Percentiles rank a stretch among this genome's conserved stretches.
Conservation (phyloP, 2,329 filamentous ascomycete genomes). For the Fusarium nurragi region DNA sequence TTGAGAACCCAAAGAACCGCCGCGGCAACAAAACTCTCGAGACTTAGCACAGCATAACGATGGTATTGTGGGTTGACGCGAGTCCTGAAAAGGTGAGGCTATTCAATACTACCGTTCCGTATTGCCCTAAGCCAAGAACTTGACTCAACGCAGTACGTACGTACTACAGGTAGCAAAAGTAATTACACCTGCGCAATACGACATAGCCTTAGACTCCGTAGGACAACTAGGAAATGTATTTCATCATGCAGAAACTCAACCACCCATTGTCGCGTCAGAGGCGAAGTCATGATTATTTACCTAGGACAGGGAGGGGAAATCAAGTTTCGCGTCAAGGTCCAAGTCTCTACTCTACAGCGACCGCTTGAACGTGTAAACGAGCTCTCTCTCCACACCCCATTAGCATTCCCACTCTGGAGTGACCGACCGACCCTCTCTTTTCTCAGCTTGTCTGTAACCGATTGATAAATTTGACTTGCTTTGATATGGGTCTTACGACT, state of each 20-base stretch:
- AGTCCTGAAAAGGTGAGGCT: not conserved
- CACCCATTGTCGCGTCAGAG: not conserved
- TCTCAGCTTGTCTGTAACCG: slow-evolving; percentile 4
- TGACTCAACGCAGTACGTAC: not conserved
- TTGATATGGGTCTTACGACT: not conserved
- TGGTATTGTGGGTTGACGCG: slow-evolving; percentile 9
- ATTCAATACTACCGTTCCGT: not conserved
- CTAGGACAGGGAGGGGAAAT: not conserved
- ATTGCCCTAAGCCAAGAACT: no score
- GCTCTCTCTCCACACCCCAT: slow-evolving; percentile 14
- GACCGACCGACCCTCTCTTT: slow-evolving; percentile 8
- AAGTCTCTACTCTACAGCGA: not conserved
- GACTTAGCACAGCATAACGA: not conserved
- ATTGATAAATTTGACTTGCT: slow-evolving; percentile 16
- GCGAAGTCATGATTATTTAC: not conserved
- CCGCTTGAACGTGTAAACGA: not conserved
- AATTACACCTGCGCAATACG: not conserved
- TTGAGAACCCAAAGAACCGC: not conserved
- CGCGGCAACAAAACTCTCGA: not conserved
- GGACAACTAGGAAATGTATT: slow-evolving; percentile 10
- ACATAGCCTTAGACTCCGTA: slow-evolving; percentile 3
- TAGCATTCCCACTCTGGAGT: slow-evolving; percentile 14
- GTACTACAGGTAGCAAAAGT: not conserved
- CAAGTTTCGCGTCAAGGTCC: slow-evolving; percentile 12
- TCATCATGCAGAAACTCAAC: slow-evolving; percentile 12